Base-by-base conservation (phyloP, 148 eudicot genomes). In the Agrostemma githago region DNA sequence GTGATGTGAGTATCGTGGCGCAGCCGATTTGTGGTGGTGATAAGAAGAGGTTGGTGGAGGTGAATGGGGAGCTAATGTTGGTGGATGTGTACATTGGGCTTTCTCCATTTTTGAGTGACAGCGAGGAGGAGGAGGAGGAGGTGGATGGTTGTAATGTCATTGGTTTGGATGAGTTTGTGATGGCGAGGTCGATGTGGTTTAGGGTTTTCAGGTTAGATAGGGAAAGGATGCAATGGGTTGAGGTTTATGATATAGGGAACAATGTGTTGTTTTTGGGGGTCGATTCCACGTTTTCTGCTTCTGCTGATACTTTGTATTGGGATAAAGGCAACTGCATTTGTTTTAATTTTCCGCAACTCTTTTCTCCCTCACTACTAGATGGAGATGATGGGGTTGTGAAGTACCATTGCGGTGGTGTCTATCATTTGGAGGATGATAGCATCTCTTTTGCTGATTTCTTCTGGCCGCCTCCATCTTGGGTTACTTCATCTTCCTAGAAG, bases 1-100 rank as follows among this genome's bases (percentile, higher is more conserved):
- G 79, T 21, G 59, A 34, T 12, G 72, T 90, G 54, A 80, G 41
- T 34, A 63, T 73, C 15, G 86, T 86, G 62, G 93, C 89, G 2
- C 9, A 53, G 14, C 72, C 97, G 1, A 76, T 87, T 44, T 85
- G 82, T 68, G 97, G 95, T 3, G 97, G 97, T 48, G 96, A 92
- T 75, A 84, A 84, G 85, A 92, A 92, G 71, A 77, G 82, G 37
- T 72, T 92, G 76, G 95, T 88, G 66, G 86, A 83, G 17, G 81
- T 86, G 6, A 70, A 69, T 59, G 88, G 83, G 2, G 96, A 90
- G 11, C 80, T 90, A 76, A 66, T 88, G 72, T 64, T 90, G 80
- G 91, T 92, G n/a, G 96, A 92, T 78, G 83, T 83, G 64, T 87
- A 84, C 80, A 56, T 85, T 74, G 84, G 89, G n/a, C 65, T 84